Base-by-base conservation (phyloP, 108 stramenopile genomes). In the Poteriospumella lacustris region DNA sequence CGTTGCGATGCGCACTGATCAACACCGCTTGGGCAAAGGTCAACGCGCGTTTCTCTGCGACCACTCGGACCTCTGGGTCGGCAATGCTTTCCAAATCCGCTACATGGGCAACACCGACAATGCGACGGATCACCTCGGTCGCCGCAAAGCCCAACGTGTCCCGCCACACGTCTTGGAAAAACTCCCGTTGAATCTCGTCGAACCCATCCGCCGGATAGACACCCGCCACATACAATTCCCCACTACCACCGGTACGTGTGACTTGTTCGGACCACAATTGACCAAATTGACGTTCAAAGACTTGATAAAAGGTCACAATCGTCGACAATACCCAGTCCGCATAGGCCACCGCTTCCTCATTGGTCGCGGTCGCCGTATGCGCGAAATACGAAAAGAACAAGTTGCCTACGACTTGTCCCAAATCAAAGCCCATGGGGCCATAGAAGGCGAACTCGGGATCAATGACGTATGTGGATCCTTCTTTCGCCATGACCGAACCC, bases 371-470 rank as follows among this genome's bases (percentile, higher is more conserved):
- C 1, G 81, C 85, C 29, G 78, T 72, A 52, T 82, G 80, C 0
- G 85, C 58, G 39, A 83, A 86, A 62, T 87, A 85, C 28, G 70
- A 40, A n/a, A 88, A 39, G 24, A 84, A 75, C 9, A 88, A 42
- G 73, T 87, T 87, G 12, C 68, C 86, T 40, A 88, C 5, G 41
- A 88, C 56, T 12, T 82, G 82, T 26, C 87, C 87, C 33, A 80
- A 39, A 36, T 88, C 87, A 75, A 88, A 88, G 42, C 86, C 87
- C 87, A 86, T 87, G 31, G 87, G 87, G 24, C 87, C 87, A 58
- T 88, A 88, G 58, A 88, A 87, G 19, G 86, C 87, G 56, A 88
- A 88, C 76, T 88, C 87, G 58, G 87, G 87, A 42, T 88, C 87
- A 52, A 88, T 88, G 2, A 84, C 86, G 80, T n/a, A 83, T 12